Evolutionary conservation across 2,329 filamentous ascomycete species (phyloP), one percentile per base, ranked within the genome.

Genomic region (Clonostachys byssicola): DNA sequence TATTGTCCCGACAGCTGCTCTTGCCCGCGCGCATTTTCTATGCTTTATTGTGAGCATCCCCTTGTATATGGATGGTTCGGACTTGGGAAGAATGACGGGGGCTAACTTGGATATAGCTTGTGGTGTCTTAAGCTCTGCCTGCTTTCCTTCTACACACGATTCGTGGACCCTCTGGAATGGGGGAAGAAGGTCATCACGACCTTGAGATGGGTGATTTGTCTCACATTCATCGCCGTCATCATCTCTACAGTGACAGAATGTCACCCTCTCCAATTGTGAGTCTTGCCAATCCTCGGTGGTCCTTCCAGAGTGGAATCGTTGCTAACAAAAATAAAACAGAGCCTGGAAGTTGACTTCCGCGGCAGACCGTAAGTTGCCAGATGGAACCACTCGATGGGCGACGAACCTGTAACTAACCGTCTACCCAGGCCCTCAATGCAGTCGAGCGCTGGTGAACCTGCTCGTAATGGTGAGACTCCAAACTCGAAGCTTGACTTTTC

Each of bases 91-190:
- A 14, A 42, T 14, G 44, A 5, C 12, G 18, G n/a, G 12, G 17
- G 5, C 44, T 46, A 33, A 40, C 44, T 34, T 41, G 30, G 35
- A 34, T 12, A 6, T 47, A 63, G 60, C 45, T 30, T 63, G 9
- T 63, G 60, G 60, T 56, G 48, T 5, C 52, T 63, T 30, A 63
- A 63, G 54, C 42, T 63, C 8, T 59, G 56, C 39, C 34, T 63
- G 17, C 48, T 63, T 36, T 52, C 53, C 23, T 63, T 63, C 44
- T 63, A 63, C 47, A 57, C 60, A 0, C 60, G 60, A 17, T 63
- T 63, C 42, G 52, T 63, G 23, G 44, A 60, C 43, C 34, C 49
- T 12, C 49, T 55, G 13, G 43, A 48, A 8, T 56, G 53, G 51
- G 60, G 60, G 12, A 55, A 54, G 20, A 5, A 44, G 8, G 58